Evolutionary conservation across 1,284 basidiomycete genomes (phyloP).

Genomic region (Tetrapyrgos nigripes): DNA sequence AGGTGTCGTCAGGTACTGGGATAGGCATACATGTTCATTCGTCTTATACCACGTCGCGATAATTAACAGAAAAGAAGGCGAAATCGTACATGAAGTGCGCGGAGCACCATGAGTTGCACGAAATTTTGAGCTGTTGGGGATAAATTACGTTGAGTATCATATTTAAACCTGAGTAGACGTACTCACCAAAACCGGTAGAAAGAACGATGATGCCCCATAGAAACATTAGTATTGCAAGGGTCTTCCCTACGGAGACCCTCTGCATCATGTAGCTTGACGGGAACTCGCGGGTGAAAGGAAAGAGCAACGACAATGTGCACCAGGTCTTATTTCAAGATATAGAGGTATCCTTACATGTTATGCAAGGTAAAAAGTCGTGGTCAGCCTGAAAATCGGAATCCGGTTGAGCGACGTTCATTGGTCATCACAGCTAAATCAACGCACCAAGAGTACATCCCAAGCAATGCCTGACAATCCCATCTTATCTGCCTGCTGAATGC

Average conservation of each 20-base stretch:
- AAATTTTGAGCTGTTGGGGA: conserved; percentile 24
- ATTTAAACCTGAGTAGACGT: not conserved
- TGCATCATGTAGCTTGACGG: conserved; percentile 21
- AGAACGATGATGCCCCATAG: conserved; percentile 20
- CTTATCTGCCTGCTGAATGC: conserved; percentile 23
- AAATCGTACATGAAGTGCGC: conserved; percentile 20
- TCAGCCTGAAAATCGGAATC: not conserved
- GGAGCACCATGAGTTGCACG: conserved; percentile 17
- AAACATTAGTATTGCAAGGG: conserved; percentile 18
- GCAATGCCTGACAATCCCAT: conserved; percentile 20
- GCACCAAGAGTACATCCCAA: conserved; percentile 20
- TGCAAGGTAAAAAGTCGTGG: conserved; percentile 19
- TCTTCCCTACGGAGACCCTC: conserved; percentile 22
- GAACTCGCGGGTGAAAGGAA: conserved; percentile 12
- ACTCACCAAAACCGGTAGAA: conserved; percentile 18
- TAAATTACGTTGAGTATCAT: no score
- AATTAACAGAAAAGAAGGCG: conserved; percentile 19
- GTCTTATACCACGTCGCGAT: conserved; percentile 21
- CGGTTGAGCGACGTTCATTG: not conserved
- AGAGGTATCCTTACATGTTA: conserved; percentile 14
- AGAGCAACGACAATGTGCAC: not conserved
- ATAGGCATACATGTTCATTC: conserved; percentile 15
- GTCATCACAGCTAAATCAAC: not conserved
- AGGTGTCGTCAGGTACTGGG: not conserved
- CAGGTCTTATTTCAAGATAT: not conserved